Evolutionary conservation across 495 filamentous ascomycete genomes (phyloP), one percentile per base, ranked within the genome.

Genomic region (Xanthoparmelia taractica): DNA sequence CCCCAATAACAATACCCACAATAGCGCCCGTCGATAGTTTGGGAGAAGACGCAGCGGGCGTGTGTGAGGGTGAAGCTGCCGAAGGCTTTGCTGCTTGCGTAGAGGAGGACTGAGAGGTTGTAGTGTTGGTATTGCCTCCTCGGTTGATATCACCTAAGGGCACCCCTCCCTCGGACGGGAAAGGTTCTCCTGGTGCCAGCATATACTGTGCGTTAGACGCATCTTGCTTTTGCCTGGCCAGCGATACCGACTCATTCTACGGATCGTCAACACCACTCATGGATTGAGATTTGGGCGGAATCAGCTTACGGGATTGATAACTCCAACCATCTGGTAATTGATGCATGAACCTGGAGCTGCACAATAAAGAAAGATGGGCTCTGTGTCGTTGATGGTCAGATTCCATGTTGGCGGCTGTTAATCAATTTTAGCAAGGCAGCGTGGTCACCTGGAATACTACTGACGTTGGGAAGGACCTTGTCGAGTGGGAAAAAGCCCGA

Each of bases 311-410:
- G 72, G 70, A 60, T 77, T 79, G 37, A 77, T 80, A 0, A 69
- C 75, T 40, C 73, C 75, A 11, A 80, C 74, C 76, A 79, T 79
- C 37, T 73, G 73, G 63, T 77, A 78, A 6, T 65, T 61, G 8
- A 67, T 60, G 57, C 77, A 80, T 36, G 76, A 80, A 45, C 70
- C 70, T 15, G 73, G 66, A 1, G 74, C 77, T 1, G 74, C 76
- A 45, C 75, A 87, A 72, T 88, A 87, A 73, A 77, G 85, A 69
- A 84, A 86, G 37, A 85, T 77, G 6, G 84, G 82, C 8, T 76
- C 66, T 1, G 82, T 85, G 69, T 79, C 75, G 67, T 85, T 86
- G 67, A 87, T 74, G 8, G 66, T 70, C 18, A 85, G 60, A 48
- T 72, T 71, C 72, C 74, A 86, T 31, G 62, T 68, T 43, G 79